phyloP scores from a whole-genome alignment of 23 red algal species.

The Gracilaria domingensis region DNA sequence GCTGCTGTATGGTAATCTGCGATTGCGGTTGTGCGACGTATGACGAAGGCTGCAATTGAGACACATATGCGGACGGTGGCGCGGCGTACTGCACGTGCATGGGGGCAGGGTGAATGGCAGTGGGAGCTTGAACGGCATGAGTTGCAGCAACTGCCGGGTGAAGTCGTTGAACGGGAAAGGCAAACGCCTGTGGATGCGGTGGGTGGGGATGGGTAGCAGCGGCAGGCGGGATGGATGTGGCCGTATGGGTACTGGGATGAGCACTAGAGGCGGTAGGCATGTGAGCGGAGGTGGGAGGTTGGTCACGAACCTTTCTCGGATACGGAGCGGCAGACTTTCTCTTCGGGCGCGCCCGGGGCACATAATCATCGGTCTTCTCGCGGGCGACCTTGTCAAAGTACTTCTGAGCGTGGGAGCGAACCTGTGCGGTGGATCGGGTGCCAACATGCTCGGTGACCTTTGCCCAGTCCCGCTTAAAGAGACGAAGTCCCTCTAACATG shows the following conservation, averaged over 20 bases:
- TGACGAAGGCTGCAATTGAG: neutral
- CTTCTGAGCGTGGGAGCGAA: slow-evolving; percentile 92
- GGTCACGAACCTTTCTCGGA: slow-evolving; percentile 55
- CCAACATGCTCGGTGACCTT: slow-evolving; percentile 82
- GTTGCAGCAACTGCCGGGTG: neutral
- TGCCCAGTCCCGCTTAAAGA: slow-evolving; percentile 88
- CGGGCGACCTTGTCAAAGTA: slow-evolving; percentile 86
- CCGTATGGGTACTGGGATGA: neutral
- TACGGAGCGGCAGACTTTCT: slow-evolving; percentile 73
- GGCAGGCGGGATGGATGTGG: neutral
- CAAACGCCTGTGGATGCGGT: slow-evolving; percentile 5
- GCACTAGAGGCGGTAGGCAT: neutral
- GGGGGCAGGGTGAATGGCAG: neutral
- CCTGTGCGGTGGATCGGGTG: slow-evolving; percentile 82
- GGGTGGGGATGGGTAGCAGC: neutral
- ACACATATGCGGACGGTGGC: neutral
- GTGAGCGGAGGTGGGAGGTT: neutral
- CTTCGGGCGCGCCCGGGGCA: slow-evolving; percentile 82
- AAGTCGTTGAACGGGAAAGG: slow-evolving; percentile 12
- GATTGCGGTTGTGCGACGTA: slow-evolving; percentile 22
- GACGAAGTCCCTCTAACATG: slow-evolving; percentile 79
- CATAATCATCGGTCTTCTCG: slow-evolving; percentile 86
- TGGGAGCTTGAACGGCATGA: slow-evolving; percentile 15
- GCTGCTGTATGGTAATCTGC: slow-evolving; percentile 25
- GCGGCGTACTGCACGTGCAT: slow-evolving; percentile 35